phyloP scores from a whole-genome alignment of 441 rosid species.

The Mallotus repandus region DNA sequence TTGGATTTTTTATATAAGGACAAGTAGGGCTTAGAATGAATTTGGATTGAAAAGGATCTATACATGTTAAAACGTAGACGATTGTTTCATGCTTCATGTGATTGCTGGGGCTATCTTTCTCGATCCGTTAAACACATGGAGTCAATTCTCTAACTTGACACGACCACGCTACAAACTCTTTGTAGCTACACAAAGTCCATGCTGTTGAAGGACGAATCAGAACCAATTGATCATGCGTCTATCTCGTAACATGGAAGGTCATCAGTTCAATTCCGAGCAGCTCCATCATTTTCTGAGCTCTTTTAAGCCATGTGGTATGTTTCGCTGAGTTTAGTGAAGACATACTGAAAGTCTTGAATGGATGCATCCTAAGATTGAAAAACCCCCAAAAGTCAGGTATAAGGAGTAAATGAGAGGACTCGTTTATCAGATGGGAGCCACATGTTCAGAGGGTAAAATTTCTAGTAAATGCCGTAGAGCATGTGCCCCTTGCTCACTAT shows the following conservation, averaged over 20 bases:
- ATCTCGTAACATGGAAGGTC: no score
- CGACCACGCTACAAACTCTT: no score
- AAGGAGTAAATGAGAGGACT: background rate
- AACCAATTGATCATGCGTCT: no score
- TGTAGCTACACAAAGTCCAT: background rate
- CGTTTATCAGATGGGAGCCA: background rate
- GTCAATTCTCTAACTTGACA: no score
- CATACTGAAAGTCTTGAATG: background rate
- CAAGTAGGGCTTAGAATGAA: background rate
- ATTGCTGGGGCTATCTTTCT: no score
- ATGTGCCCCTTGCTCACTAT: constrained; percentile 17
- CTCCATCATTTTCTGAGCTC: background rate
- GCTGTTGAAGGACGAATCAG: background rate
- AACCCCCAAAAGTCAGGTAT: background rate
- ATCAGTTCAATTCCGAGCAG: no score
- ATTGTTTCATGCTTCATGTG: background rate
- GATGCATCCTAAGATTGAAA: constrained; percentile 20
- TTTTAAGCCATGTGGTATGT: constrained; percentile 18
- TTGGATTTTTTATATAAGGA: background rate
- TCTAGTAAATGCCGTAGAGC: constrained; percentile 5
- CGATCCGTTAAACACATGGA: background rate
- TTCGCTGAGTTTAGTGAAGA: background rate
- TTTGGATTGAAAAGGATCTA: background rate
- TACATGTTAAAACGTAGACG: background rate
- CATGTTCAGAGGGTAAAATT: background rate